Conservation (phyloP, 306 rosid genomes). For the Vigna reflexopilosa region DNA sequence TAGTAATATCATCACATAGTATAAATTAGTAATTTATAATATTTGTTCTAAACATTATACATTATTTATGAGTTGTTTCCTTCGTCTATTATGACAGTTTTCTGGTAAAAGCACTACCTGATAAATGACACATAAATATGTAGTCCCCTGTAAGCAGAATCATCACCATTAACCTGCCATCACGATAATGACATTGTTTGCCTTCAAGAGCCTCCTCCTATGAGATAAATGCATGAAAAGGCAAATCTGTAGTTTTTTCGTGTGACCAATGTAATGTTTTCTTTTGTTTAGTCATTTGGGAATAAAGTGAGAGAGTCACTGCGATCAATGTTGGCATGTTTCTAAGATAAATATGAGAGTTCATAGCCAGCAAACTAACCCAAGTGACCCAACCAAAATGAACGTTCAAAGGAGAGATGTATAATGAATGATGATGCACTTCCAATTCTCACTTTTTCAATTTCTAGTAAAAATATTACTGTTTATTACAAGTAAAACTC, state of each 20-base stretch:
- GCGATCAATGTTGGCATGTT: slow-evolving; percentile 10
- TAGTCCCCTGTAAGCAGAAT: background rate
- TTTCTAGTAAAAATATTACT: too few relatives aligned
- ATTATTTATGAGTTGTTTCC: background rate
- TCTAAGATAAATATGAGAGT: background rate
- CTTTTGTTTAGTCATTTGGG: background rate
- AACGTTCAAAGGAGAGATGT: background rate
- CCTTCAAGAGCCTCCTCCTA: background rate
- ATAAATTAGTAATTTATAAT: background rate
- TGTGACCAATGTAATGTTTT: slow-evolving; percentile 23
- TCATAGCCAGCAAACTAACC: too few relatives aligned
- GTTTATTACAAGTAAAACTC: too few relatives aligned
- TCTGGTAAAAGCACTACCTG: background rate
- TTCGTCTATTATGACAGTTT: background rate
- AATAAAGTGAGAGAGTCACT: slow-evolving; percentile 23
- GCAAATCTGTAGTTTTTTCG: background rate
- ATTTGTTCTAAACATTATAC: background rate
- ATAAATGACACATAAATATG: background rate
- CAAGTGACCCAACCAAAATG: too few relatives aligned
- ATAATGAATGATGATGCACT: background rate
- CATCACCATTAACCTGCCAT: background rate
- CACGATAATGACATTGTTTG: background rate
- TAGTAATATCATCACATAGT: background rate
- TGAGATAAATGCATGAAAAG: background rate
- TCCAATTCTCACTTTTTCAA: too few relatives aligned